Evolutionary conservation across 306 rosid species (phyloP).

Genomic region (Prosopis cineraria): DNA sequence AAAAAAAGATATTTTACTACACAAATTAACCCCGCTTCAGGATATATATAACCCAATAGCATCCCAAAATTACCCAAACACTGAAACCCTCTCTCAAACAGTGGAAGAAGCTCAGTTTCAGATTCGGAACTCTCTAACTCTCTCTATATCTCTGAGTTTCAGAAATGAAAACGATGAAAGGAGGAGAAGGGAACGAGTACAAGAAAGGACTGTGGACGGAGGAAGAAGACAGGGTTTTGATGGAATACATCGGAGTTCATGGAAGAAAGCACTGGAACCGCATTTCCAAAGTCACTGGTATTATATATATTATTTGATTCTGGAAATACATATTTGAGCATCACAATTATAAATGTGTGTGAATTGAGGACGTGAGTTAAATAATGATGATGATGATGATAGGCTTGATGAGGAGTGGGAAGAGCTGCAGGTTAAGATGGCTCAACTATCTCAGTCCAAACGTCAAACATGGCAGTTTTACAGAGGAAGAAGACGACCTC

Average conservation of each 20-base stretch:
- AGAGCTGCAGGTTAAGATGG: constrained; percentile 23
- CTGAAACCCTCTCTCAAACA: background rate
- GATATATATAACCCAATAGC: background rate
- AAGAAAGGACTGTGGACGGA: constrained; percentile 46
- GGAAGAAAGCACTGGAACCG: constrained; percentile 44
- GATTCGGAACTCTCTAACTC: background rate
- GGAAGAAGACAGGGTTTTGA: constrained; percentile 46
- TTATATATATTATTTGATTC: too few species aligned
- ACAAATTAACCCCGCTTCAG: background rate
- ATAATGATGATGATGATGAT: background rate
- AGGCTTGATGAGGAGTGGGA: constrained; percentile 18
- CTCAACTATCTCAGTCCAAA: constrained; percentile 11
- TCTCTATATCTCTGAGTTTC: background rate
- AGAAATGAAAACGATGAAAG: constrained; percentile 1
- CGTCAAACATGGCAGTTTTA: constrained; percentile 14
- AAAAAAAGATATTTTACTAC: background rate
- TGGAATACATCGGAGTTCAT: constrained; percentile 32
- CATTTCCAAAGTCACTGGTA: constrained; percentile 42
- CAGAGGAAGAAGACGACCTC: constrained; percentile 22
- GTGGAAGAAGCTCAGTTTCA: background rate
- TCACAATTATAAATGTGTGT: too few species aligned
- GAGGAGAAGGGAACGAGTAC: background rate
- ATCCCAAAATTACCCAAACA: background rate
- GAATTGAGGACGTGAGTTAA: too few species aligned
- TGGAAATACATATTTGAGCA: too few species aligned